These are phyloP conservation scores for Pythium periplocum DNA, from an alignment of 352 stramenopile species.

Conservation along the genomic window DNA sequence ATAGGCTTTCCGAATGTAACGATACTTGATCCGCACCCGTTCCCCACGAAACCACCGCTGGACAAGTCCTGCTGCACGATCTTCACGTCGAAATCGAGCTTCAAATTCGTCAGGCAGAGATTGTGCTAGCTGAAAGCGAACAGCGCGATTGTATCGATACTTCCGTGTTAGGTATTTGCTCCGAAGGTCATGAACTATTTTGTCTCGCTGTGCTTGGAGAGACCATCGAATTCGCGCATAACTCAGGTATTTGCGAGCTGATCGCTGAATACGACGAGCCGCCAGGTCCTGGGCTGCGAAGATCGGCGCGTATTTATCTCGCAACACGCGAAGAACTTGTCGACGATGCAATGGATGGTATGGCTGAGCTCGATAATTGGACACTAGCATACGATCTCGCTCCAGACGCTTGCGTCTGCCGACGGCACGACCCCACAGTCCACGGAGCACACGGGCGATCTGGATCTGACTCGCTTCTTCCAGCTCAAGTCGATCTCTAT, in stretches of 20 bases:
- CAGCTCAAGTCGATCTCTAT: slow-evolving; percentile 51
- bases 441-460: slow-evolving; percentile 54
- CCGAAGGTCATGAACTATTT: slow-evolving; percentile 38
- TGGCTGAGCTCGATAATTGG: slow-evolving; percentile 26
- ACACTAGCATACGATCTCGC: slow-evolving; percentile 19
- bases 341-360: slow-evolving; percentile 36
- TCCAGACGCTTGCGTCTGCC: slow-evolving; percentile 16
- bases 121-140: slow-evolving; percentile 40
- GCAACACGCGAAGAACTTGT: slow-evolving; percentile 27
- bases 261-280: slow-evolving; percentile 38
- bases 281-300: slow-evolving; percentile 61
- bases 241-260: slow-evolving; percentile 31
- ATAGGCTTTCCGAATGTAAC: slow-evolving; percentile 12
- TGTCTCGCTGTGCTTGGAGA: slow-evolving; percentile 22
- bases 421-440: slow-evolving; percentile 43
- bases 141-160: slow-evolving; percentile 55
- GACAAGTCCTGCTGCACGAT: slow-evolving; percentile 22
- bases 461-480: slow-evolving; percentile 65
- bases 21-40: slow-evolving; percentile 24
- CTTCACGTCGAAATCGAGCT: slow-evolving; percentile 35
- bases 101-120: slow-evolving; percentile 44
- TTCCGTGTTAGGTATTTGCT: slow-evolving; percentile 55
- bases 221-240: slow-evolving; percentile 40
- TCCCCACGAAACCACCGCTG: slow-evolving; percentile 50
- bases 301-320: slow-evolving; percentile 37